Evolutionary conservation across 108 stramenopile genomes (phyloP).

Genomic region (Fragilaria radians): DNA sequence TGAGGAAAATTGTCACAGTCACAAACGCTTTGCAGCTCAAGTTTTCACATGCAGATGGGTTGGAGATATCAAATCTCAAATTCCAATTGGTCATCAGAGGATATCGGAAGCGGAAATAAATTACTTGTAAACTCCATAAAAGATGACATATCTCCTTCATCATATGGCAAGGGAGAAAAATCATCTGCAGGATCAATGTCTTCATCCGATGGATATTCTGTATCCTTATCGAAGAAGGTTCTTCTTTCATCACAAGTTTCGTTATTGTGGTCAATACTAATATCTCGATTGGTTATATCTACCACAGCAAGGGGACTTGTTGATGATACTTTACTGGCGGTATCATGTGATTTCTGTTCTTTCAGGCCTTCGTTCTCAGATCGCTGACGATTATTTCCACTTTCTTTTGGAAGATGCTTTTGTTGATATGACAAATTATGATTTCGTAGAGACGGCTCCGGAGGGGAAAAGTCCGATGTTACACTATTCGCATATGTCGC

Average conservation of each 20-base stretch:
- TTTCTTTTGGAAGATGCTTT: too few species aligned
- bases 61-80: too few species aligned
- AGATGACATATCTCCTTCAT: slow-evolving; percentile 27
- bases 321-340: too few species aligned
- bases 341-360: background rate
- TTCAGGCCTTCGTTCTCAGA: background rate
- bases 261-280: background rate
- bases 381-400: too few species aligned
- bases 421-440: too few species aligned
- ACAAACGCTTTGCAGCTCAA: too few species aligned
- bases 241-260: background rate
- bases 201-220: background rate
- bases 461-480: too few species aligned
- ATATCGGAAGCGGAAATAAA: slow-evolving; percentile 37
- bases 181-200: slow-evolving; percentile 5
- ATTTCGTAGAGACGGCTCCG: too few species aligned
- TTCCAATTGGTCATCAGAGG: slow-evolving; percentile 34
- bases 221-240: background rate
- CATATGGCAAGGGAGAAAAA: slow-evolving; percentile 25
- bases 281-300: background rate
- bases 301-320: too few species aligned
- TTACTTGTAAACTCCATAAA: slow-evolving; percentile 35
- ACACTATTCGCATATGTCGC: too few species aligned
- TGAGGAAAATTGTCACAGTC: too few species aligned
- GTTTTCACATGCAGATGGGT: too few species aligned